Percentiles rank a stretch among this genome's conserved stretches.
phyloP scores from a whole-genome alignment of 768 basidiomycete genomes.

The Boletus eberwhitei region DNA sequence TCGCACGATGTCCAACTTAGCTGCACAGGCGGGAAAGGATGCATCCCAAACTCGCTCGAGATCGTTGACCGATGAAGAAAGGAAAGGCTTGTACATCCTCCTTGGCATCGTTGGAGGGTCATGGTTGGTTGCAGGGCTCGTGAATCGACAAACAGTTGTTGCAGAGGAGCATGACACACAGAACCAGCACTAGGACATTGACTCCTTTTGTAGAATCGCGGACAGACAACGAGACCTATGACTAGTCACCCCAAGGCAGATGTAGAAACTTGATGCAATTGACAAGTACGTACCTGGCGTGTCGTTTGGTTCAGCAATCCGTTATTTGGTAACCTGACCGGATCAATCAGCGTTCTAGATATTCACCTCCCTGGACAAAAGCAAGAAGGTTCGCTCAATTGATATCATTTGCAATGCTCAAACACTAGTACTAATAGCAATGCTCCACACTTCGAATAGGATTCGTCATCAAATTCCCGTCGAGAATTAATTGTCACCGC shows the following conservation, averaged over 20 bases:
- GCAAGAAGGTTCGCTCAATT: not conserved
- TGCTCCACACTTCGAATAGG: not conserved
- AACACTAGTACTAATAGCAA: not conserved
- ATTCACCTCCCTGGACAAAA: not conserved
- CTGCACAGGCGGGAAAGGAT: constrained; percentile 14
- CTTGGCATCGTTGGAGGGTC: constrained; percentile 48
- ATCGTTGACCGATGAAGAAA: constrained; percentile 42
- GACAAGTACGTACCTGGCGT: not conserved
- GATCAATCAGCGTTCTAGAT: not conserved
- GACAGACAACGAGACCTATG: not conserved
- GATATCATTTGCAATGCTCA: not conserved
- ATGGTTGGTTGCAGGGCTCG: constrained; percentile 41
- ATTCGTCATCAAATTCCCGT: not conserved
- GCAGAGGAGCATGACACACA: constrained; percentile 9
- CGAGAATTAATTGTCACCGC: not conserved
- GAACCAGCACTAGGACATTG: constrained; percentile 13
- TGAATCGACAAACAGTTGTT: constrained; percentile 12
- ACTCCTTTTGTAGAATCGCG: constrained; percentile 1
- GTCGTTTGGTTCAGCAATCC: not conserved
- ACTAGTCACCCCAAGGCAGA: not conserved
- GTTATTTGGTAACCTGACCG: not conserved
- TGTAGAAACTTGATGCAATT: not conserved
- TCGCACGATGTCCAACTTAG: constrained; percentile 13
- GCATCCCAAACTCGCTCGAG: constrained; percentile 25
- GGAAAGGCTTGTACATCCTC: constrained; percentile 45